Evolutionary conservation across 169 alveolate species (phyloP), one percentile per base, ranked within the genome.

Genomic region (Pseudocohnilembus persalinus): DNA sequence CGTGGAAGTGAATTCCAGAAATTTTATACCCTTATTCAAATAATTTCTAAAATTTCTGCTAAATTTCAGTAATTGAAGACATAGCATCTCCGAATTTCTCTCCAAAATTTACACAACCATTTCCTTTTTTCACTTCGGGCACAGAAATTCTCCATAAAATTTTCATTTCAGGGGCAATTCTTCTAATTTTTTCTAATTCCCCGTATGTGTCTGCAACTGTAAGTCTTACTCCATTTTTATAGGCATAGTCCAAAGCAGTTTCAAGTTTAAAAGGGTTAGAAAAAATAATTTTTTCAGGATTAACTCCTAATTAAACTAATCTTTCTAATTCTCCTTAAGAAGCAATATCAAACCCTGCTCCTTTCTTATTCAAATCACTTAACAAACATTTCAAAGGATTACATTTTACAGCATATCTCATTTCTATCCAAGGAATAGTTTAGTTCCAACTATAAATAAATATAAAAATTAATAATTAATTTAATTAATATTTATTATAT

Each of bases 1-100:
- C 80, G 64, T 86, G 90, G 77, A 86, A 86, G 80, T 86, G 90
- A 26, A 86, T 86, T 65, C 90, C 90, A 73, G 73, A 73, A 24
- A 86, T 33, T 30, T 76, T 25, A 49, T 79, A 76, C 11, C 87
- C 87, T 31, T 74, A 29, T 28, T 68, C 72, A 63, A 11, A 49
- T 11, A 86, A 74, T 28, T 73, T 30, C 65, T 80, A 79, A 29
- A 86, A 80, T 75, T 83, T 86, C 63, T 81, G 29, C 26, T 86
- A 49, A 64, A 82, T 82, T 33, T 77, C 81, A 29, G 73, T 83
- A 20, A 74, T 30, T n/a, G 77, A 33, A 32, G 31, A 31, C 27
- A 86, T 65, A 34, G 80, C 90, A 33, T 86, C 90, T 27, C 90
- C 90, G 32, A 86, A 86, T 74, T 86, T 86, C 29, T 79, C 80